Conservation (phyloP, 2,329 filamentous ascomycete genomes). For the Colletotrichum acutatum region DNA sequence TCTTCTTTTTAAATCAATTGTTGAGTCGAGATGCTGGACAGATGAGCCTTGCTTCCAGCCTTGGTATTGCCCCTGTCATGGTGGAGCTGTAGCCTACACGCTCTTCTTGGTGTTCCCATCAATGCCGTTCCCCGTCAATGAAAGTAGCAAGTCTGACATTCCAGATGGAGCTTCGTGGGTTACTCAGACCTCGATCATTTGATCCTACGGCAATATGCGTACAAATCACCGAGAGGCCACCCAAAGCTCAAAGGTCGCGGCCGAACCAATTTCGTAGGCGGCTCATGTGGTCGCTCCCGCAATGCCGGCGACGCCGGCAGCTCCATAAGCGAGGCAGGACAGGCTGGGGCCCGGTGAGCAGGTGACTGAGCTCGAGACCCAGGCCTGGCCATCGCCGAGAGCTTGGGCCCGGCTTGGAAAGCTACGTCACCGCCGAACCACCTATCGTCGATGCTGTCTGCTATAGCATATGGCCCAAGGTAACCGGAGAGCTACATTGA, state of each 20-base stretch:
- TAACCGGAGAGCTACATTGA: neutral
- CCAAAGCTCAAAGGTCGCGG: neutral
- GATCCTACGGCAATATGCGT: neutral
- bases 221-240: neutral
- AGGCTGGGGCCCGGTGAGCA: neutral
- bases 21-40: too few species aligned
- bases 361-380: slow-evolving; percentile 13
- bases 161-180: too few species aligned
- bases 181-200: neutral
- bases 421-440: neutral
- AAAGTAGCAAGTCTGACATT: too few species aligned
- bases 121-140: too few species aligned
- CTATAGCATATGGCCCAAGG: neutral
- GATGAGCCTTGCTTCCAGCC: too few species aligned
- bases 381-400: slow-evolving; percentile 3
- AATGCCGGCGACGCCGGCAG: slow-evolving; percentile 20
- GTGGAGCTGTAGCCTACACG: too few species aligned
- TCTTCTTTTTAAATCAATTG: too few species aligned
- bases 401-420: slow-evolving; percentile 1
- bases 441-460: neutral
- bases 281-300: slow-evolving; percentile 5
- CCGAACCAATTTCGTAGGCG: slow-evolving; percentile 6
- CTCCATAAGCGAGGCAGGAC: slow-evolving; percentile 5
- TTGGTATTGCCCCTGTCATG: too few species aligned
- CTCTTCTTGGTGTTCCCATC: too few species aligned